Evolutionary conservation across 164 flowering plant genomes (phyloP), one percentile per base, ranked within the genome.

Genomic region (Liriodendron chinense): DNA sequence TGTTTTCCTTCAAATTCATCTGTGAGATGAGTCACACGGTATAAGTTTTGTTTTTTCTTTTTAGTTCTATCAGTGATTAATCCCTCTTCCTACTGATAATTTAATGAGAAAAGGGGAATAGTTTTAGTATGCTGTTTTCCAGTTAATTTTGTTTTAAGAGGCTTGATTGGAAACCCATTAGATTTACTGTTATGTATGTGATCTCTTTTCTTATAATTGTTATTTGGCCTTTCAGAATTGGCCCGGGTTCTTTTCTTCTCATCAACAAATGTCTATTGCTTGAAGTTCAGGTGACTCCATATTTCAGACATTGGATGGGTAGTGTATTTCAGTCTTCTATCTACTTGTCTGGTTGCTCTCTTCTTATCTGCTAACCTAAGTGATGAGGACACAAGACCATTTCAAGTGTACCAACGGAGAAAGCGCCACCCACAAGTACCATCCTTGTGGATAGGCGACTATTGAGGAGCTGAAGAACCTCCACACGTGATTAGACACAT

Each of bases 191-290:
- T 56, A 56, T 48, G 12, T 16, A 13, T 34, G 9, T 14, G 10
- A 23, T 47, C 43, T n/a, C 14, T 7, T 18, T 68, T 23, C 47
- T 25, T 64, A 63, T 57, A 26, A 7, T 22, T 7, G 12, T 61
- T 73, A 9, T 67, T 50, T 21, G 48, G 20, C 21, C 2, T 56
- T 50, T 47, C 85, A 94, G 98, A 77, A 87, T 92, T 81, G 78
- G 48, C 47, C 57, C 87, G 43, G 97, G 95, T 68, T 75, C 80
- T 61, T 53, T 87, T 65, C 83, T 94, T 80, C 86, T 94, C 65
- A 69, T 91, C 82, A 93, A 94, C 83, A 90, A 87, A 77, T 83
- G 89, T 77, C 18, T 93, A 77, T 72, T 87, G 65, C 85, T 89
- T 75, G 82, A 87, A 81, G 96, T 93, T 75, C 86, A 88, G 94